Conservation (phyloP, 495 filamentous ascomycete species). For the Talaromyces thailandensis region DNA sequence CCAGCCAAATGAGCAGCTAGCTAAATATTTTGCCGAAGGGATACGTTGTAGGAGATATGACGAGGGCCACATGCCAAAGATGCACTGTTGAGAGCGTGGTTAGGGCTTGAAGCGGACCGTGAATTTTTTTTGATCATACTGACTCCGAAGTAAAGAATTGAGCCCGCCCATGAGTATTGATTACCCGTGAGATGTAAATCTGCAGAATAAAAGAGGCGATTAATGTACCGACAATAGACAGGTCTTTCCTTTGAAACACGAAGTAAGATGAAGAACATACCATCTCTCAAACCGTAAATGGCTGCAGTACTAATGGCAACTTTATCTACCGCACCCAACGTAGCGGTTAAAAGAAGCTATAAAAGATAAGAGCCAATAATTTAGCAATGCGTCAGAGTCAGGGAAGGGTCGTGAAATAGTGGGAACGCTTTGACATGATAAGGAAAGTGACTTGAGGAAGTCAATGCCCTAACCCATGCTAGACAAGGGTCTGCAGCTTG, state of each 20-base stretch:
- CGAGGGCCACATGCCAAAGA: slow-evolving; percentile 20
- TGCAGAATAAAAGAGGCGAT: neutral
- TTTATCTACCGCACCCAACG: slow-evolving; percentile 22
- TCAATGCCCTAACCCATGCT: neutral
- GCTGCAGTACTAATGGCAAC: slow-evolving; percentile 20
- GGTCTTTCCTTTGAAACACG: neutral
- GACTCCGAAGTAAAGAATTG: slow-evolving; percentile 16
- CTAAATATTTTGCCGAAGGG: slow-evolving; percentile 37
- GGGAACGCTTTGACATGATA: neutral
- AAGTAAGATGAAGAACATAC: slow-evolving; percentile 13
- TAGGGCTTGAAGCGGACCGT: slow-evolving; percentile 4
- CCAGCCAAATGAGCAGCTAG: slow-evolving; percentile 12
- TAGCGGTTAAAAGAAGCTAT: slow-evolving; percentile 10
- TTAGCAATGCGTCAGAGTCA: neutral
- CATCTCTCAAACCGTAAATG: slow-evolving; percentile 19
- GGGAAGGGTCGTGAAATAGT: neutral
- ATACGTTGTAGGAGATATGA: slow-evolving; percentile 36
- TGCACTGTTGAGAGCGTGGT: slow-evolving; percentile 4
- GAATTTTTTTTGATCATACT: neutral
- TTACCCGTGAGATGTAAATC: slow-evolving; percentile 19
- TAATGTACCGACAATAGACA: neutral
- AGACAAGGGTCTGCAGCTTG: neutral
- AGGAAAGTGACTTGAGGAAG: neutral
- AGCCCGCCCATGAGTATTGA: slow-evolving; percentile 21
- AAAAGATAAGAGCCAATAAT: neutral